phyloP scores from a whole-genome alignment of 2,329 filamentous ascomycete genomes.

The Colletotrichum sp. region DNA sequence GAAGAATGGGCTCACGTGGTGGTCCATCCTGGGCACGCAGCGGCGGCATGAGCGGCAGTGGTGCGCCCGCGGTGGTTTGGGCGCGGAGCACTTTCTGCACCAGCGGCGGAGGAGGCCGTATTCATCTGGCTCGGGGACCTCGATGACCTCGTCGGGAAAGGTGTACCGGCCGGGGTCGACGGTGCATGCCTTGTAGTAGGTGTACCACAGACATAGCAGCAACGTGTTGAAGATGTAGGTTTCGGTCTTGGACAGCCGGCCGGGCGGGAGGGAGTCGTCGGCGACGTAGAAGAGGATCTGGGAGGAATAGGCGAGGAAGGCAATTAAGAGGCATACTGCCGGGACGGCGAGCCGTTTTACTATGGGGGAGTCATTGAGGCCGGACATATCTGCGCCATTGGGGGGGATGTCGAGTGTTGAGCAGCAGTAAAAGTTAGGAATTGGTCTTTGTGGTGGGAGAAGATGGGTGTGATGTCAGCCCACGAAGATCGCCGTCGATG shows the following conservation, averaged over 20 bases:
- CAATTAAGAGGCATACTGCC: slow-evolving; percentile 68
- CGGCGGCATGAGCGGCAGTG: slow-evolving; percentile 80
- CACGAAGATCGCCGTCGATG: background rate
- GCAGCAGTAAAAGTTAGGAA: background rate
- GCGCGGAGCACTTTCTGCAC: slow-evolving; percentile 78
- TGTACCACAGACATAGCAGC: slow-evolving; percentile 68
- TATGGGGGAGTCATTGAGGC: slow-evolving; percentile 41
- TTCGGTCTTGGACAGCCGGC: slow-evolving; percentile 63
- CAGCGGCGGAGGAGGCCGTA: slow-evolving; percentile 49
- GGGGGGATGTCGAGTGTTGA: background rate
- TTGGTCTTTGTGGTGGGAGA: background rate
- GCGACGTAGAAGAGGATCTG: slow-evolving; percentile 72
- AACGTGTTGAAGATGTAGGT: slow-evolving; percentile 69
- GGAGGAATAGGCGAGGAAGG: slow-evolving; percentile 74
- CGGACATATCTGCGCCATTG: slow-evolving; percentile 42
- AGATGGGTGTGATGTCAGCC: background rate
- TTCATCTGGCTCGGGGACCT: slow-evolving; percentile 33
- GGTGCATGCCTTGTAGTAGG: slow-evolving; percentile 68
- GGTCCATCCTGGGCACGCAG: slow-evolving; percentile 66
- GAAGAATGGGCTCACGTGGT: background rate
- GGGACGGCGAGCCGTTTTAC: slow-evolving; percentile 70
- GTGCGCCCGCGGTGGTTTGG: slow-evolving; percentile 79
- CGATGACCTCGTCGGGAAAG: slow-evolving; percentile 43
- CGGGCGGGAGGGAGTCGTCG: slow-evolving; percentile 58
- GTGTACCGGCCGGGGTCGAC: slow-evolving; percentile 62